Percentiles rank a stretch among this genome's conserved stretches.
Conservation (phyloP, 176 grass and related monocot species). For the Canna indica region DNA sequence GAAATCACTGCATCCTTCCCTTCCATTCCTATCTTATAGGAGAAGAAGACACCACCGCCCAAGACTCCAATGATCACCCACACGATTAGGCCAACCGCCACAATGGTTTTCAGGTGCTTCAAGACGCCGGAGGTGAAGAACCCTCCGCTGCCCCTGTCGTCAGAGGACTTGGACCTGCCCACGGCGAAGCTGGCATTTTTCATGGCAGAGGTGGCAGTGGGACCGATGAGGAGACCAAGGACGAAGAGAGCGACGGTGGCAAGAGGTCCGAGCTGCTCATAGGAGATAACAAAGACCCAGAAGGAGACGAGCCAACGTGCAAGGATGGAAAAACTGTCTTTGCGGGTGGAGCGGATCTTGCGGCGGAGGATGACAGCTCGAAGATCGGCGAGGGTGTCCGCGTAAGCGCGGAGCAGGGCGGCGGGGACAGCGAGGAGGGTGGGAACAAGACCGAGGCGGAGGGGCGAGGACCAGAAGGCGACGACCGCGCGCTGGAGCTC, state of each 20-base stretch:
- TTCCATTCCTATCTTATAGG: slow-evolving; percentile 93
- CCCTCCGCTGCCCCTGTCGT: slow-evolving; percentile 7
- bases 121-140: slow-evolving; percentile 41
- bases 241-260: slow-evolving; percentile 29
- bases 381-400: slow-evolving; percentile 62
- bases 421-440: slow-evolving; percentile 66
- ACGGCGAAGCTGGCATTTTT: slow-evolving; percentile 26
- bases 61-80: slow-evolving; percentile 64
- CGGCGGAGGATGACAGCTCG: slow-evolving; percentile 54
- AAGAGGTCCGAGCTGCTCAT: slow-evolving; percentile 42
- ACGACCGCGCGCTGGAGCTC: slow-evolving; percentile 74
- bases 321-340: slow-evolving; percentile 61
- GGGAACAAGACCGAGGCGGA: slow-evolving; percentile 50
- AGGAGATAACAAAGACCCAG: slow-evolving; percentile 62
- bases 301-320: slow-evolving; percentile 70
- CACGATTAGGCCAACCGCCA: slow-evolving; percentile 63
- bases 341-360: slow-evolving; percentile 27
- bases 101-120: slow-evolving; percentile 55
- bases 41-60: slow-evolving; percentile 70
- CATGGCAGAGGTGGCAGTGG: slow-evolving; percentile 32
- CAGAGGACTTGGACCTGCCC: slow-evolving; percentile 11
- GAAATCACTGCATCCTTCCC: slow-evolving; percentile 82
- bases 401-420: slow-evolving; percentile 42
- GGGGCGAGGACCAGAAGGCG: slow-evolving; percentile 72
- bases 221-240: slow-evolving; percentile 28